phyloP scores from a whole-genome alignment of 805 yeast species.

The Cyberlindnera saturnus region DNA sequence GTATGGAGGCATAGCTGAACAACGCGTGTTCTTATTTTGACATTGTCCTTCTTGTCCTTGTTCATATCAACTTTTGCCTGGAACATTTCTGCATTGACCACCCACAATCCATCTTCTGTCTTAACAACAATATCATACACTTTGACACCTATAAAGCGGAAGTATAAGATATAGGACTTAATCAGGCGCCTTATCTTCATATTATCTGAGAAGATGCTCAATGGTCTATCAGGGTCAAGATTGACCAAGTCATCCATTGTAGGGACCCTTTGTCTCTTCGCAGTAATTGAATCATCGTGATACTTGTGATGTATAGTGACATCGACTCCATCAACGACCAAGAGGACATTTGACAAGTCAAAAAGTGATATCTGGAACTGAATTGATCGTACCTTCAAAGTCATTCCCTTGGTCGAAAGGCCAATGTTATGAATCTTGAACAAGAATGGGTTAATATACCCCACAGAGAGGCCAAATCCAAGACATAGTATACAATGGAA shows the following conservation, averaged over 20 bases:
- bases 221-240: constrained; percentile 11
- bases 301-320: constrained; percentile 5
- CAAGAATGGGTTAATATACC: constrained; percentile 24
- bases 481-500: constrained; percentile 2
- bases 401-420: constrained; percentile 4
- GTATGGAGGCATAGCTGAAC: constrained; percentile 15
- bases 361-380: constrained; percentile 12
- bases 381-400: constrained; percentile 10
- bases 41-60: constrained; percentile 2
- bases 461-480: constrained; percentile 23
- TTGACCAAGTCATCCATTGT: constrained; percentile 6
- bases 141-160: constrained; percentile 20
- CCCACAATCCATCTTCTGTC: constrained; percentile 9
- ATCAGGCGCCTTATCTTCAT: constrained; percentile 2
- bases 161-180: constrained; percentile 16
- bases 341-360: constrained; percentile 11
- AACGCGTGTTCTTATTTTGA: constrained; percentile 10
- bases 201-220: constrained; percentile 13
- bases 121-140: constrained; percentile 9
- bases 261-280: neutral
- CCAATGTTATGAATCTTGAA: constrained; percentile 16
- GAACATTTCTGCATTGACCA: constrained; percentile 9
- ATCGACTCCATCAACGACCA: constrained; percentile 17
- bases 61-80: constrained; percentile 13
- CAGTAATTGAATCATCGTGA: neutral